phyloP scores from a whole-genome alignment of 331 rosid species.

The Erythrophleum ivorense region DNA sequence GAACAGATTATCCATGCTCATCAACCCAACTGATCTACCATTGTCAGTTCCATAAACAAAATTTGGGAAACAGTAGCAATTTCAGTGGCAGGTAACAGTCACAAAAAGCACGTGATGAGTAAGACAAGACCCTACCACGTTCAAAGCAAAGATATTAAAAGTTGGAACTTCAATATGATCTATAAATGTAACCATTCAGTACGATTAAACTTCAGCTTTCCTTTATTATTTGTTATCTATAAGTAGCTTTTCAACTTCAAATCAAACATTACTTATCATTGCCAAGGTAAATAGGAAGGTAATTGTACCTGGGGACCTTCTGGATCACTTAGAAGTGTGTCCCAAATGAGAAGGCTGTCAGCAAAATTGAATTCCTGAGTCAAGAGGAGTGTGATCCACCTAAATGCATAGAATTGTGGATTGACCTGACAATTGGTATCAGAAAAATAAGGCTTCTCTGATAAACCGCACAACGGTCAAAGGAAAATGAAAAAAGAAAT shows the following conservation, averaged over 20 bases:
- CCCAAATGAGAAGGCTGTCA: constrained; percentile 97
- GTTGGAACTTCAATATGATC: neutral
- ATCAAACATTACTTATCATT: constrained; percentile 16
- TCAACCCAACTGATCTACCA: constrained; percentile 3
- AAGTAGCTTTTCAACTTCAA: constrained; percentile 29
- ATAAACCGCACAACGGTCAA: constrained; percentile 13
- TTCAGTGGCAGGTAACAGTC: constrained; percentile 22
- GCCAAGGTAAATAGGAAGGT: constrained; percentile 28
- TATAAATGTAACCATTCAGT: neutral
- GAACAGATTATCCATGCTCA: constrained; percentile 29
- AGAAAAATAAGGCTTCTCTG: constrained; percentile 36
- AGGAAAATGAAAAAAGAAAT: constrained; percentile 28
- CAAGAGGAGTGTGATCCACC: constrained; percentile 98
- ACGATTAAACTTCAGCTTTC: constrained; percentile 18
- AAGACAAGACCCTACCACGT: constrained; percentile 2
- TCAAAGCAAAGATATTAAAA: neutral
- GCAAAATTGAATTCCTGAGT: constrained; percentile 99
- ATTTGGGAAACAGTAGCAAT: constrained; percentile 11
- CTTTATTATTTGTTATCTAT: constrained; percentile 16
- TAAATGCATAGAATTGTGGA: constrained; percentile 84
- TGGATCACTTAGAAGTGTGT: constrained; percentile 89
- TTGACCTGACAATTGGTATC: constrained; percentile 48
- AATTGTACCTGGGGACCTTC: constrained; percentile 88
- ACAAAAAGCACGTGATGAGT: neutral
- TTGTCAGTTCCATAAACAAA: constrained; percentile 28